Percentiles rank a stretch among this genome's conserved stretches.
Conservation (phyloP, 768 basidiomycete genomes). For the Rhodocollybia butyracea region DNA sequence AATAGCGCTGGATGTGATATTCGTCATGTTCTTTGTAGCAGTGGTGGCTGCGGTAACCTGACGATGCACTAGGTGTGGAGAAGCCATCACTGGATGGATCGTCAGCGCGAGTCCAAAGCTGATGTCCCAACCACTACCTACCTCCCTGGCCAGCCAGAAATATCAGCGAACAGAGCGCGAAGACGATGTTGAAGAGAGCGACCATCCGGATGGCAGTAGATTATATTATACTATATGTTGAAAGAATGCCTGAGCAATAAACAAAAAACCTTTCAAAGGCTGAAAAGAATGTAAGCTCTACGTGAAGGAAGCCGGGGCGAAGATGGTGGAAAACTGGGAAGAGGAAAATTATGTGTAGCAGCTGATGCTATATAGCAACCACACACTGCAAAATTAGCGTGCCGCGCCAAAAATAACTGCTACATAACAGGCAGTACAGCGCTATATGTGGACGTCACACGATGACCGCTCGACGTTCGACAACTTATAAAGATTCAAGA, state of each 20-base stretch:
- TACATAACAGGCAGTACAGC: too few species aligned
- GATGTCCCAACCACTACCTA: not conserved
- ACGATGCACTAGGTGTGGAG: not conserved
- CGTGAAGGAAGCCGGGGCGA: not conserved
- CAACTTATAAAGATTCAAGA: too few species aligned
- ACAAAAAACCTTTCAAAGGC: not conserved
- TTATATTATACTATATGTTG: too few species aligned
- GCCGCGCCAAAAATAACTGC: not conserved
- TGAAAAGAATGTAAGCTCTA: not conserved
- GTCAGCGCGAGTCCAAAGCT: too few species aligned
- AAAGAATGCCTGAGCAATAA: not conserved
- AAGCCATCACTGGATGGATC: not conserved
- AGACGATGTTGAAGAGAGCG: not conserved
- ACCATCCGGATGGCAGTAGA: conserved; percentile 8
- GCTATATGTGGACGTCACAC: too few species aligned
- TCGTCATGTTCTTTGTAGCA: conserved; percentile 1
- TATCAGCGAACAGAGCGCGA: not conserved
- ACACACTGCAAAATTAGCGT: too few species aligned
- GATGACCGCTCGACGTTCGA: too few species aligned
- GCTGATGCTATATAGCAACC: too few species aligned
- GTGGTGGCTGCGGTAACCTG: conserved; percentile 2
- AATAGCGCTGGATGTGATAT: not conserved
- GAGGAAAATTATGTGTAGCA: too few species aligned
- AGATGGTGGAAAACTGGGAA: not conserved
- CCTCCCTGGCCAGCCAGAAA: not conserved